Base-by-base conservation (phyloP, 371 early-diverging fungal genomes). In the Funneliformis caledonium region DNA sequence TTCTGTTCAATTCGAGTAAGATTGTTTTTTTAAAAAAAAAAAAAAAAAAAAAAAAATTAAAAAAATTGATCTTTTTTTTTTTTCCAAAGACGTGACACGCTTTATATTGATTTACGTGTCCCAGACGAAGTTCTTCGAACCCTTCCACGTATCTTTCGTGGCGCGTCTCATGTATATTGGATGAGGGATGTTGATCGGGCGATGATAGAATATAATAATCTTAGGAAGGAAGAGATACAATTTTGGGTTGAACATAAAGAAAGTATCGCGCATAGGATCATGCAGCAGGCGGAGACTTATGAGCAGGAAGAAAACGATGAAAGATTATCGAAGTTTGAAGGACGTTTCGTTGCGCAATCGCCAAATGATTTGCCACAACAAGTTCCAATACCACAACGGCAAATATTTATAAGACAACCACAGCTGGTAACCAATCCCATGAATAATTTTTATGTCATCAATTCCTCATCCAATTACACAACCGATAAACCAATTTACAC, bases 91-190 rank as follows among this genome's bases (percentile, higher is more conserved):
- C 72, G 52, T 31, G 72, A 72, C 2, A 47, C 4, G n/a, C 72
- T 72, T 26, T 72, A 72, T 72, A 72, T 72, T 22, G 33, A 72
- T 50, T 33, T 10, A 4, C 1, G 4, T 14, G 6, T 72, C 31
- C 72, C 72, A 50, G 26, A 52, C 26, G 50, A 14, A 72, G 26
- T 72, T 14, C 26, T 72, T 47, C 8, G 31, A n/a, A 50, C 14
- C 14, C 33, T 72, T 22, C 72, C 72, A 48, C 48, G 4, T 31
- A 50, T 72, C 10, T 31, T 31, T 50, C 52, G 52, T 50, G 72
- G 47, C 31, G 72, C 72, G 12, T 47, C 72, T 26, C 72, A 72
- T 31, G 9, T 72, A 50, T 72, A 72, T 72, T 72, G 72, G 72
- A 52, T 31, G 31, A 50, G 50, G 3, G 72, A 72, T 11, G 72